Evolutionary conservation across 2,329 filamentous ascomycete genomes (phyloP).

Genomic region (Colletotrichum brevisporum): DNA sequence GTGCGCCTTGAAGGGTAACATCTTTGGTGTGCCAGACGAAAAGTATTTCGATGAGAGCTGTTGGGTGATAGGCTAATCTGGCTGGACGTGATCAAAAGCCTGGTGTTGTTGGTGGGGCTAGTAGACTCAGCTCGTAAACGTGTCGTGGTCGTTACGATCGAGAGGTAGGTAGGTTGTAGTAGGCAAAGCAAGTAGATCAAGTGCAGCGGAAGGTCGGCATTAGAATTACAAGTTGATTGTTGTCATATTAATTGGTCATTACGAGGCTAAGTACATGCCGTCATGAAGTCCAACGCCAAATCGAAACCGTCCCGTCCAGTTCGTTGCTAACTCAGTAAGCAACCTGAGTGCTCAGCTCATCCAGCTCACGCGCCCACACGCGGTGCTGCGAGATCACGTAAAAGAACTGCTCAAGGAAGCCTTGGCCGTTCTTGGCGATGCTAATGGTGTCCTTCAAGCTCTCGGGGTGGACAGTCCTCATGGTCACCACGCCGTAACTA

Average conservation of each 20-base stretch:
- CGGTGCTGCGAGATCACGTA: slow-evolving; percentile 79
- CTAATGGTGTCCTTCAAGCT: slow-evolving; percentile 73
- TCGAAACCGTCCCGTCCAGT: neutral
- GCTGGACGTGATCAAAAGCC: too few relatives aligned
- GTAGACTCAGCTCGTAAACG: too few relatives aligned
- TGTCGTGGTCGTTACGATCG: too few relatives aligned
- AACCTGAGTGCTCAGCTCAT: slow-evolving; percentile 76
- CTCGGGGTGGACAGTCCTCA: slow-evolving; percentile 65
- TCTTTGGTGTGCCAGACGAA: too few relatives aligned
- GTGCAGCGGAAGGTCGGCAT: too few relatives aligned
- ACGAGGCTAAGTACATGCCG: neutral
- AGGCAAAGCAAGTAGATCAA: too few relatives aligned
- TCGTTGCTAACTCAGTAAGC: slow-evolving; percentile 70
- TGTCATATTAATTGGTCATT: neutral
- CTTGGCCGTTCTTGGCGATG: slow-evolving; percentile 76
- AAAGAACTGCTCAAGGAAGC: slow-evolving; percentile 80
- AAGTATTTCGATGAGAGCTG: too few relatives aligned
- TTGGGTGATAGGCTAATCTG: too few relatives aligned
- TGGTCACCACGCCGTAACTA: slow-evolving; percentile 84
- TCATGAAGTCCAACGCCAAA: neutral
- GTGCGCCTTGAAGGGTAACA: neutral
- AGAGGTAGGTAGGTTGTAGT: too few relatives aligned
- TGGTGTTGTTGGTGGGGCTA: too few relatives aligned
- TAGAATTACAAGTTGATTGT: neutral
- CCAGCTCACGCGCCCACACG: slow-evolving; percentile 81